Evolutionary conservation across 768 basidiomycete species (phyloP), one percentile per base, ranked within the genome.

Genomic region (Tulasnella calospora): DNA sequence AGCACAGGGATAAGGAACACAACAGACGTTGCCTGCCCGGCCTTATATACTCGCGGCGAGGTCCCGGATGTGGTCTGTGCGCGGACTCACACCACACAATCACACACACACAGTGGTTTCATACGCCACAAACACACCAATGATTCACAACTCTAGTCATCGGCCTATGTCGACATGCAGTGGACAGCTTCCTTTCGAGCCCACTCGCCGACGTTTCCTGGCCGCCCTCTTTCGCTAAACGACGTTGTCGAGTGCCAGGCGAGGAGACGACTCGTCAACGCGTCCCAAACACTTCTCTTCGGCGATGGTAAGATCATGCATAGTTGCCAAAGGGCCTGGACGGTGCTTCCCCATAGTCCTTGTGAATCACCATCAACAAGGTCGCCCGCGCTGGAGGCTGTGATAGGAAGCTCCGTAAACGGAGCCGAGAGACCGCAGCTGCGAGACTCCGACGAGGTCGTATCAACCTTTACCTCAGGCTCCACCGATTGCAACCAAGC

Each of bases 241-340:
- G 88, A 89, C 2, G 83, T 84, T 13, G 88, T 79, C 0, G 86
- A 83, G 80, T 89, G 86, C 90, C 90, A 92, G 9, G 90, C 75
- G 47, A 93, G 82, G 79, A 92, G 72, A 78, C 90, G 85, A 46
- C 84, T 83, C 2, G 88, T 90, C 78, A 93, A 82, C 23, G 83
- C 82, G 78, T 86, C 87, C 91, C 91, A 92, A 19, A 81, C 55
- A 33, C 82, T 84, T n/a, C 57, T 23, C 51, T 41, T 30, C 27
- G 35, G 8, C 15, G 81, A 78, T 1, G 83, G 79, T 8, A 84
- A 76, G 0, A 81, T 79, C 89, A 90, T 90, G 27, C 86, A 82
- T 0, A 85, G 86, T 70, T 85, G 84, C 90, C 91, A 91, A 15
- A 94, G 86, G 30, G 81, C 82, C 81, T 91, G 89, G 1, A 92